A percentile compares a stretch with the other conserved stretches of the same genome.
Conservation (phyloP, 1,139 yeast species). For the Yamadazyma mexicana region DNA sequence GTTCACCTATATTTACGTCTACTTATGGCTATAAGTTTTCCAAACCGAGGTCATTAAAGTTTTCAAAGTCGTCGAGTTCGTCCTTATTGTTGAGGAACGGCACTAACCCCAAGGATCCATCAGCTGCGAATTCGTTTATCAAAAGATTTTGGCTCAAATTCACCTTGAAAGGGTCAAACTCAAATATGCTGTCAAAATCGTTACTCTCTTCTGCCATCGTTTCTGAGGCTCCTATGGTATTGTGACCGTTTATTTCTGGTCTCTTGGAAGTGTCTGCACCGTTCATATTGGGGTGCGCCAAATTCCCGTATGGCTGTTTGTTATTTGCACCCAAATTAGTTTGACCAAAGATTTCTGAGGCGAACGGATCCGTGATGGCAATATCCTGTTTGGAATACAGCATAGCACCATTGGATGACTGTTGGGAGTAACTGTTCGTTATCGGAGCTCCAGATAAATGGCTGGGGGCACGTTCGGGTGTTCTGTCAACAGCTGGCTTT, state of each 20-base stretch:
- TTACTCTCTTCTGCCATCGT: conserved; percentile 13
- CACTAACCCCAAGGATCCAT: conserved; percentile 65
- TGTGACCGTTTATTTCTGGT: no score
- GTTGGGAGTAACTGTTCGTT: not conserved
- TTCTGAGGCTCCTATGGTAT: not conserved
- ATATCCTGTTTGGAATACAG: not conserved
- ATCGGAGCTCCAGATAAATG: not conserved
- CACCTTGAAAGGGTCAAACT: conserved; percentile 44
- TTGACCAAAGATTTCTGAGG: not conserved
- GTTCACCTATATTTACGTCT: not conserved
- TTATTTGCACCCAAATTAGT: not conserved
- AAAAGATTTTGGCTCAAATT: conserved; percentile 36
- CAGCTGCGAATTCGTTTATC: conserved; percentile 62
- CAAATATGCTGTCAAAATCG: conserved; percentile 29
- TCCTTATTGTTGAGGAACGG: conserved; percentile 46
- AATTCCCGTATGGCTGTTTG: not conserved
- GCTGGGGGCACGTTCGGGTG: conserved; percentile 7
- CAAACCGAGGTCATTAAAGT: not conserved
- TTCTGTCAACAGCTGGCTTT: conserved; percentile 23
- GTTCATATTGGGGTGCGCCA: not conserved
- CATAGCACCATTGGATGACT: no score
- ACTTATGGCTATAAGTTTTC: not conserved
- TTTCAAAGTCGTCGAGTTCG: conserved; percentile 9
- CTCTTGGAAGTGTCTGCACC: no score
- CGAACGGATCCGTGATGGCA: not conserved